Evolutionary conservation across 805 yeast species (phyloP).

Genomic region (Candida saitoana): DNA sequence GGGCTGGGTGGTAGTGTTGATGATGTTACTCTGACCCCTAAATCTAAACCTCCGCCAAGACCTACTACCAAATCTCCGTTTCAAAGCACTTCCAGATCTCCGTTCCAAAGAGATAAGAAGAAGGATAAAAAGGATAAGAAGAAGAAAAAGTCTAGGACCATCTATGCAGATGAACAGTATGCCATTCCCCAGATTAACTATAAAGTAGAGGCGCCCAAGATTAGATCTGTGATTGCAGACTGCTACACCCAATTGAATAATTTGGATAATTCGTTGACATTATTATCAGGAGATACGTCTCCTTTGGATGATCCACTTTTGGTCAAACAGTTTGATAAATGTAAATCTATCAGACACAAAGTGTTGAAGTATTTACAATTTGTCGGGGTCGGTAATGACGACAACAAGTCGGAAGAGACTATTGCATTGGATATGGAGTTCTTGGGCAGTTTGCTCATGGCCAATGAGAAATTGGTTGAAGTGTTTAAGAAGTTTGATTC

Average conservation of each 20-base stretch:
- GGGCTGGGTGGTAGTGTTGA: slow-evolving; percentile 10
- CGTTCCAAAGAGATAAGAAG: neutral
- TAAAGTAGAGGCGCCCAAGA: slow-evolving; percentile 67
- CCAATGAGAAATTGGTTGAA: slow-evolving; percentile 83
- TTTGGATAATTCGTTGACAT: slow-evolving; percentile 47
- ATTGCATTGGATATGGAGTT: slow-evolving; percentile 63
- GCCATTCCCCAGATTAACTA: slow-evolving; percentile 67
- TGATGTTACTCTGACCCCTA: slow-evolving; percentile 11
- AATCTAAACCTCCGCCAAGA: slow-evolving; percentile 20
- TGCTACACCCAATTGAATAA: slow-evolving; percentile 72
- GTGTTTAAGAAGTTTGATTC: slow-evolving; percentile 69
- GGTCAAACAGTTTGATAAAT: slow-evolving; percentile 65
- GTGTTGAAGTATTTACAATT: slow-evolving; percentile 78
- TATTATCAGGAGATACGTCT: slow-evolving; percentile 43
- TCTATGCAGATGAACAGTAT: slow-evolving; percentile 47
- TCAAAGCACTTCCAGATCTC: neutral
- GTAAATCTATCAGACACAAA: slow-evolving; percentile 70
- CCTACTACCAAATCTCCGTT: slow-evolving; percentile 23
- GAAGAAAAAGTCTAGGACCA: slow-evolving; percentile 12
- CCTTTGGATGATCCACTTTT: slow-evolving; percentile 64
- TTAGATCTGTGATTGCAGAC: slow-evolving; percentile 64
- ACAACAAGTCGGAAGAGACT: slow-evolving; percentile 23
- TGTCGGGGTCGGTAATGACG: slow-evolving; percentile 52
- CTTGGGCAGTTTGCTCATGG: slow-evolving; percentile 80
- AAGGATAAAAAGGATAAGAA: slow-evolving; percentile 14